Percentiles rank a stretch among this genome's conserved stretches.
Evolutionary conservation across 2,329 filamentous ascomycete species (phyloP).

Genomic region (Cadophora sp.): DNA sequence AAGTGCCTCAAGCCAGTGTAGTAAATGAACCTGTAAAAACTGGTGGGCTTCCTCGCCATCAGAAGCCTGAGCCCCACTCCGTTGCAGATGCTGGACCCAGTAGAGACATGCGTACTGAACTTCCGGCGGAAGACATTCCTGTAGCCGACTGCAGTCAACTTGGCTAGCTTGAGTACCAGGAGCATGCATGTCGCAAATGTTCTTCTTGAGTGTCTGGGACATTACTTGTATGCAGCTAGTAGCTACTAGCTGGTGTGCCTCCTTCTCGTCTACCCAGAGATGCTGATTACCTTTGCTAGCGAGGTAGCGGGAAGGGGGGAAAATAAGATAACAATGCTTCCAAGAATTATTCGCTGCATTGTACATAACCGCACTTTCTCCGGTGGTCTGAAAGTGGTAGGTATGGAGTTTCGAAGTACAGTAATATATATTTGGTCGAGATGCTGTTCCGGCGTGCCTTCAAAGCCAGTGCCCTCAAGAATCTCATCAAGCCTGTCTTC

Average conservation of each 20-base stretch:
- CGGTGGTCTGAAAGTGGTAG: neutral
- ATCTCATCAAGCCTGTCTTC: conserved; percentile 23
- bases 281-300: too few relatives aligned
- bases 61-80: conserved; percentile 13
- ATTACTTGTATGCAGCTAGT: conserved; percentile 43
- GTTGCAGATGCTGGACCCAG: conserved; percentile 22
- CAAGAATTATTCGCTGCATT: too few relatives aligned
- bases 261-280: conserved; percentile 41
- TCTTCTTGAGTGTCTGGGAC: conserved; percentile 39
- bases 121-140: conserved; percentile 29
- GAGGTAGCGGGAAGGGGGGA: too few relatives aligned
- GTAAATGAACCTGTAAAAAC: conserved; percentile 18
- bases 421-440: conserved; percentile 24
- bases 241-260: conserved; percentile 42
- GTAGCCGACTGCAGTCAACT: conserved; percentile 25
- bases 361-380: too few relatives aligned
- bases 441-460: conserved; percentile 27
- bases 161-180: conserved; percentile 31
- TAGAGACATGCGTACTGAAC: conserved; percentile 18
- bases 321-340: too few relatives aligned
- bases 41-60: conserved; percentile 9
- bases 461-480: conserved; percentile 22
- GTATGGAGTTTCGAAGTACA: neutral
- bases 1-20: conserved; percentile 14
- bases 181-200: conserved; percentile 26